Percentiles rank a stretch among this genome's conserved stretches.
phyloP scores from a whole-genome alignment of 371 early-diverging fungal genomes.

The Capillidium rhysosporum region DNA sequence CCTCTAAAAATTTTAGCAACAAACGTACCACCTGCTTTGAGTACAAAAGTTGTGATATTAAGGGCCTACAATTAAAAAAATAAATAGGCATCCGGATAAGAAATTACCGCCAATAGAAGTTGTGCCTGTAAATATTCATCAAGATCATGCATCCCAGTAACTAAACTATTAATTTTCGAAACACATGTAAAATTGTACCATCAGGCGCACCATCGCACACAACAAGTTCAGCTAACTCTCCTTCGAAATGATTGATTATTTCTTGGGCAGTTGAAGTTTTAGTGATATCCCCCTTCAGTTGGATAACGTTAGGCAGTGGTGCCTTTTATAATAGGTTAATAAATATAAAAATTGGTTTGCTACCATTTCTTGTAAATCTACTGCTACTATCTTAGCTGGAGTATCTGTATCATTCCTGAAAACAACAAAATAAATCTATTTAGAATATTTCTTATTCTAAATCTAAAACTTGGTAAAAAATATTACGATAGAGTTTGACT shows the following conservation, averaged over 20 bases:
- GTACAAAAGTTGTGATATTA: conserved; percentile 82
- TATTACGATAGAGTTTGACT: conserved; percentile 37
- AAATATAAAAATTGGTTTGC: not conserved
- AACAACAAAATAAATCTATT: not conserved
- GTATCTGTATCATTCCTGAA: not conserved
- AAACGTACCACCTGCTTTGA: conserved; percentile 78
- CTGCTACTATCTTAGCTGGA: conserved; percentile 24
- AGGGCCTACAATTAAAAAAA: conserved; percentile 34
- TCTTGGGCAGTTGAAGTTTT: conserved; percentile 74
- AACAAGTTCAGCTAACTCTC: conserved; percentile 80
- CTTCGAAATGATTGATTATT: conserved; percentile 75
- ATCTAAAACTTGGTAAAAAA: not conserved
- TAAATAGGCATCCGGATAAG: not conserved
- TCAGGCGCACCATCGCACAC: conserved; percentile 99
- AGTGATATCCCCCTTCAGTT: conserved; percentile 98
- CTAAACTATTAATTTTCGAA: conserved; percentile 11
- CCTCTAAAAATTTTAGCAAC: conserved; percentile 95
- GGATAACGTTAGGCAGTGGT: conserved; percentile 82
- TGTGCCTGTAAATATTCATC: conserved; percentile 98
- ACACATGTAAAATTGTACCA: conserved; percentile 20
- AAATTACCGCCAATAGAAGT: conserved; percentile 58
- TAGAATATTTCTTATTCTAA: too few relatives aligned
- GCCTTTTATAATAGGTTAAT: conserved; percentile 21
- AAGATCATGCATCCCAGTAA: conserved; percentile 96
- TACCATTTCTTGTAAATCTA: conserved; percentile 97